phyloP scores from a whole-genome alignment of 169 alveolate species.

The Besnoitia besnoiti region DNA sequence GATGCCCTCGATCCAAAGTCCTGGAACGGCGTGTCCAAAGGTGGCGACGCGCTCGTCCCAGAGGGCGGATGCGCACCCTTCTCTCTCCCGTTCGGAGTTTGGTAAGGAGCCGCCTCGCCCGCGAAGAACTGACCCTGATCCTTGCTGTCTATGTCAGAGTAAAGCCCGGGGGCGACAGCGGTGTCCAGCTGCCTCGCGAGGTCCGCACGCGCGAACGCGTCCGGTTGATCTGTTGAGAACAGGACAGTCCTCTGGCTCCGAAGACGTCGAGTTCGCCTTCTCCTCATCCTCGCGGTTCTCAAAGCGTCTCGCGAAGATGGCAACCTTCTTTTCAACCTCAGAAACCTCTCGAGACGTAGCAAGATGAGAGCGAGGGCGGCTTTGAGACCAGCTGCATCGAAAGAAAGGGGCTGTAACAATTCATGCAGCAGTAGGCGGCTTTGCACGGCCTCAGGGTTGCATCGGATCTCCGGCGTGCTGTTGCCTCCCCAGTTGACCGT shows the following conservation, averaged over 20 bases:
- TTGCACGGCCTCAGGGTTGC: no score
- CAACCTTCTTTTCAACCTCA: not conserved
- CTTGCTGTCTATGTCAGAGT: no score
- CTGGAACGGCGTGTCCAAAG: no score
- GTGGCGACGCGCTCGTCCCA: no score
- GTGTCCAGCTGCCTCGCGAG: not conserved
- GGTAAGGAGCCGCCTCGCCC: no score
- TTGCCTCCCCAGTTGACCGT: not conserved
- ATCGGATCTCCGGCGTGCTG: no score
- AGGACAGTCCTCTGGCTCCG: not conserved
- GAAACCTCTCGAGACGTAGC: not conserved
- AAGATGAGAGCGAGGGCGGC: not conserved
- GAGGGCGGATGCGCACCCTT: no score
- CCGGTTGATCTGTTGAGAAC: not conserved
- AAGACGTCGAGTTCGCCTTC: not conserved
- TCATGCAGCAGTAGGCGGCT: conserved; percentile 1
- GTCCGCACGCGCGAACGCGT: not conserved
- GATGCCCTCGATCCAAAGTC: no score
- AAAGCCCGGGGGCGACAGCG: not conserved
- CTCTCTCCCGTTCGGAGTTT: no score
- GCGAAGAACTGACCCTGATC: no score
- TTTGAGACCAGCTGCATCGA: not conserved
- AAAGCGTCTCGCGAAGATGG: no score
- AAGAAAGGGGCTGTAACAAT: not conserved
- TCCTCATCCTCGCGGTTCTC: not conserved